Evolutionary conservation across 768 basidiomycete genomes (phyloP), one percentile per base, ranked within the genome.

Genomic region (Tephrocybe rancida): DNA sequence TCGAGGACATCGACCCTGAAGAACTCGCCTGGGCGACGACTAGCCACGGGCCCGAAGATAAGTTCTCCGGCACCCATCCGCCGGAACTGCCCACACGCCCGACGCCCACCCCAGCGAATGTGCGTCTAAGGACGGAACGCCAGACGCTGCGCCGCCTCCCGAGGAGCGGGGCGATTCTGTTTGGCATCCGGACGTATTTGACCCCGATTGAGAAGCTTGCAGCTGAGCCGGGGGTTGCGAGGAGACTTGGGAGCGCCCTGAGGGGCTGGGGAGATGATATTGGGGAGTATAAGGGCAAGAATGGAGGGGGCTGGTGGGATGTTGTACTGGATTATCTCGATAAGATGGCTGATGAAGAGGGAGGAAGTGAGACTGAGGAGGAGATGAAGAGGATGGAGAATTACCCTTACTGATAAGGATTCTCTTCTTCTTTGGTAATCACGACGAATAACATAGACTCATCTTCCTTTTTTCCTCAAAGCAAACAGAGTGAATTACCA

Each of bases 131-230:
- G 21, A 76, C 76, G 22, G 88, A 89, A 63, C 73, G 88, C 21
- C 87, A 89, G 70, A 85, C 83, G 27, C 68, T 90, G 53, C 73
- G 87, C 35, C 73, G 88, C 25, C 76, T 90, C 48, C 83, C 83
- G 10, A 70, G 74, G 3, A 82, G 81, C 37, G 87, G 88, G 10
- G 86, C 80, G 1, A 75, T 89, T 32, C 67, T 85, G 35, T 90
- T 91, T 66, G 86, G 83, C 48, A 85, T 89, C 61, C 75, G 87
- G 34, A 85, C 84, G 44, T 88, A 88, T 68, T 47, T 85, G 50
- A 78, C 77, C 37, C 80, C 80, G 19, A 65, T 88, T 30, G 75
- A 73, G 21, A 76, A 79, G 34, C 66, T 90, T 1, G 73, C 55
- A 13, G 62, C 68, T 48, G 89, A 89, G 64, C 70, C 70, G 7